These are phyloP conservation scores for Megacollybia marginata DNA, from an alignment of 768 basidiomycete genomes.

Conservation along the genomic window DNA sequence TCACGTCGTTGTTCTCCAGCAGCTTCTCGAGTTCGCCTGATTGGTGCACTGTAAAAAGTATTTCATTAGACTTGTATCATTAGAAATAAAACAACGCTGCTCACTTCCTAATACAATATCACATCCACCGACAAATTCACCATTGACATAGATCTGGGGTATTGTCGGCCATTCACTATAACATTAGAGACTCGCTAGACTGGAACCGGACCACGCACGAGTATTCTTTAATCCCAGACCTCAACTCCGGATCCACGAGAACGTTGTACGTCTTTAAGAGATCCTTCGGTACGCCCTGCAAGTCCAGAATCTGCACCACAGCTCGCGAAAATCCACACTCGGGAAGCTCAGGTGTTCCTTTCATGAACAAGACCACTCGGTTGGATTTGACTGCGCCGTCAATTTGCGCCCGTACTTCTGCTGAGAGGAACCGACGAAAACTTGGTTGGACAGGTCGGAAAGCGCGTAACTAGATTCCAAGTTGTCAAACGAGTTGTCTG, in stretches of 20 bases:
- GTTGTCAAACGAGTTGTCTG: too few species aligned
- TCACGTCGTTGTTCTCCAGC: slow-evolving; percentile 62
- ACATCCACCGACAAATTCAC: slow-evolving; percentile 95
- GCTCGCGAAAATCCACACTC: slow-evolving; percentile 97
- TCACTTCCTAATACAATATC: slow-evolving; percentile 88
- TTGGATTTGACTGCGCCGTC: slow-evolving; percentile 64
- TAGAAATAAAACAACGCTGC: slow-evolving; percentile 27
- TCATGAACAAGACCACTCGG: slow-evolving; percentile 97
- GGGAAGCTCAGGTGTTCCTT: slow-evolving; percentile 80
- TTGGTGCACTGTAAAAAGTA: slow-evolving; percentile 73
- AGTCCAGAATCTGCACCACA: slow-evolving; percentile 81
- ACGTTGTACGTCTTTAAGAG: slow-evolving; percentile 91
- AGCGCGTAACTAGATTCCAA: too few species aligned
- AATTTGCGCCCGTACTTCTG: slow-evolving; percentile 56
- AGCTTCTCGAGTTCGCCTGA: slow-evolving; percentile 87
- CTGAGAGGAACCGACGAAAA: slow-evolving; percentile 45
- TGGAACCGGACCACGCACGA: slow-evolving; percentile 58
- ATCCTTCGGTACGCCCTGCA: slow-evolving; percentile 71
- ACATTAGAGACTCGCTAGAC: neutral
- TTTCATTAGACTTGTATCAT: slow-evolving; percentile 1
- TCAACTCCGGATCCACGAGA: slow-evolving; percentile 75
- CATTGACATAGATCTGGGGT: slow-evolving; percentile 90
- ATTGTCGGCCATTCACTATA: slow-evolving; percentile 95
- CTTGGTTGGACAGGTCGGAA: neutral
- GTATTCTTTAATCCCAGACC: slow-evolving; percentile 89